phyloP scores from a whole-genome alignment of 1,284 basidiomycete species.

The Leccinum subspadiceum region DNA sequence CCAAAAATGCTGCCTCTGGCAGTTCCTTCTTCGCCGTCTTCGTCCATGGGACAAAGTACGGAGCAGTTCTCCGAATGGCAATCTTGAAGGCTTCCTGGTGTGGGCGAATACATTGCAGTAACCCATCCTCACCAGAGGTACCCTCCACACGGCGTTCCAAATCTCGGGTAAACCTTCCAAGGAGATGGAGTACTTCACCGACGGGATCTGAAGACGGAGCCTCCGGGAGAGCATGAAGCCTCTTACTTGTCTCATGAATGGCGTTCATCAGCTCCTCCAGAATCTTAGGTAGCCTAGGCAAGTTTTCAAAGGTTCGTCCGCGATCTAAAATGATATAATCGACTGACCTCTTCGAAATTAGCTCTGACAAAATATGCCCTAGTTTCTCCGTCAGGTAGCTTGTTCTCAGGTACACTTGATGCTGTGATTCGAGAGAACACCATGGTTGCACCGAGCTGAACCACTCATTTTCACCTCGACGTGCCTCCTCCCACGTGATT shows the following conservation, averaged over 20 bases:
- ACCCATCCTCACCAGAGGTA: slow-evolving; percentile 44
- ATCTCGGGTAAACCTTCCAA: slow-evolving; percentile 47
- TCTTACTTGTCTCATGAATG: slow-evolving; percentile 38
- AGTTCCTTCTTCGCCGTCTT: slow-evolving; percentile 7
- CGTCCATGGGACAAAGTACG: slow-evolving; percentile 41
- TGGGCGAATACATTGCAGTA: slow-evolving; percentile 54
- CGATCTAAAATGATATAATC: background rate
- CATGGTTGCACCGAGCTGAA: slow-evolving; percentile 60
- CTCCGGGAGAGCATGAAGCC: slow-evolving; percentile 48
- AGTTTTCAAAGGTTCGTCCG: background rate
- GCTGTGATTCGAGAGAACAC: slow-evolving; percentile 47
- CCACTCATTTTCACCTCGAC: slow-evolving; percentile 62
- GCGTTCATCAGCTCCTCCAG: slow-evolving; percentile 48
- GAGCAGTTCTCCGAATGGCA: slow-evolving; percentile 53
- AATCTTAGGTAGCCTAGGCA: slow-evolving; percentile 60
- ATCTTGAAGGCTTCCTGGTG: slow-evolving; percentile 46
- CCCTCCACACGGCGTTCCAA: slow-evolving; percentile 51
- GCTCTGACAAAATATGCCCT: slow-evolving; percentile 52
- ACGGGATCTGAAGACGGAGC: slow-evolving; percentile 54
- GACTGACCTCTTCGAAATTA: slow-evolving; percentile 55
- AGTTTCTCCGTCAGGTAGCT: slow-evolving; percentile 52
- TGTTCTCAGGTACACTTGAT: slow-evolving; percentile 55
- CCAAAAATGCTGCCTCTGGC: slow-evolving; percentile 37
- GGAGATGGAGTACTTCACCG: slow-evolving; percentile 48
- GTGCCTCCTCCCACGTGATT: slow-evolving; percentile 60